These are phyloP conservation scores for Agrocybe praecox DNA, from an alignment of 768 basidiomycete genomes.

Conservation along the genomic window DNA sequence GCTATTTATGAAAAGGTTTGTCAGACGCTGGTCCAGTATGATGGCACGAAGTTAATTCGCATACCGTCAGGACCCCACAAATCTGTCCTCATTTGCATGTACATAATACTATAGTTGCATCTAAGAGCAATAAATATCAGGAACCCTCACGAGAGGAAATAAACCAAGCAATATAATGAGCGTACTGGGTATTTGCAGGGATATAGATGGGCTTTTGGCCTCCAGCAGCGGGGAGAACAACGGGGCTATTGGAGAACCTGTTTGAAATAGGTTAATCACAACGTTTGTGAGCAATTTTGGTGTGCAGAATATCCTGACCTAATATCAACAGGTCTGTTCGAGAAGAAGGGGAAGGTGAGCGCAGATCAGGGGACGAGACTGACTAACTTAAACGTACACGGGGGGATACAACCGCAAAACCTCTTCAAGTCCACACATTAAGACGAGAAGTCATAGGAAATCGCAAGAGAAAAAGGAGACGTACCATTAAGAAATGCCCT, in stretches of 20 bases:
- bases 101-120: constrained; percentile 42
- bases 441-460: too few relatives aligned
- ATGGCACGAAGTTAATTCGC: neutral
- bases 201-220: neutral
- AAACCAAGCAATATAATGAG: neutral
- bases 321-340: neutral
- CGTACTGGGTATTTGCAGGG: neutral
- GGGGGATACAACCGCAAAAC: constrained; percentile 43
- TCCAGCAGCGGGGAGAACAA: neutral
- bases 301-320: neutral
- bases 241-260: neutral
- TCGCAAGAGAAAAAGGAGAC: neutral
- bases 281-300: neutral
- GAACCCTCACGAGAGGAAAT: neutral
- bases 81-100: constrained; percentile 65
- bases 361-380: neutral
- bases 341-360: neutral
- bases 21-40: neutral
- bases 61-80: constrained; percentile 72
- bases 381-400: constrained; percentile 24
- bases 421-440: constrained; percentile 26
- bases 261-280: neutral
- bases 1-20: constrained; percentile 23
- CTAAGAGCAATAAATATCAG: neutral
- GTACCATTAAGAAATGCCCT: constrained; percentile 37